phyloP scores from a whole-genome alignment of 2,329 filamentous ascomycete genomes.

The Cordyceps pruinosa region DNA sequence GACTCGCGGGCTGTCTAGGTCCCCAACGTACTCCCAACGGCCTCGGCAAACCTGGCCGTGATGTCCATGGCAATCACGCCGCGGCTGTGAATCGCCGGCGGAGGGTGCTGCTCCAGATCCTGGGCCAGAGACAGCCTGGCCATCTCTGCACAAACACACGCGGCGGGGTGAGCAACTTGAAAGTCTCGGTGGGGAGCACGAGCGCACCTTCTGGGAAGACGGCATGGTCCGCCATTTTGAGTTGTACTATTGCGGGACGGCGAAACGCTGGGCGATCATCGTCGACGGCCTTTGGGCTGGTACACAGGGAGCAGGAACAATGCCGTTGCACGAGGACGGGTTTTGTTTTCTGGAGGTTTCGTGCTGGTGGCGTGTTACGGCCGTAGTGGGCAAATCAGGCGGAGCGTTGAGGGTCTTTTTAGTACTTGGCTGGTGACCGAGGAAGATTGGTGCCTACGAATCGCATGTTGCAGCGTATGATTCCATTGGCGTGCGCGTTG shows the following conservation, averaged over 20 bases:
- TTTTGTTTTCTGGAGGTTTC: conserved; percentile 7
- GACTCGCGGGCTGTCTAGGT: background rate
- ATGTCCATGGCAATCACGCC: conserved; percentile 53
- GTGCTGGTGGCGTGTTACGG: conserved; percentile 1
- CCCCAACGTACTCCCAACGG: conserved; percentile 42
- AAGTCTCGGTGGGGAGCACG: background rate
- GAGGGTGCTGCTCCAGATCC: conserved; percentile 27
- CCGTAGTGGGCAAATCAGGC: background rate
- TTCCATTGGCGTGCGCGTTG: background rate
- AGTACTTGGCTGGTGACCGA: background rate
- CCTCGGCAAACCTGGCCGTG: conserved; percentile 47
- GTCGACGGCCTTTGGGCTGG: background rate
- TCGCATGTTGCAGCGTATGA: background rate
- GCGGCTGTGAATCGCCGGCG: conserved; percentile 35
- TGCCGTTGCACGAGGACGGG: background rate
- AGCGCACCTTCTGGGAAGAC: conserved; percentile 29
- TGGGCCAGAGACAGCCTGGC: conserved; percentile 34
- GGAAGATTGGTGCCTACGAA: no score
- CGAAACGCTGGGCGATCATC: conserved; percentile 8
- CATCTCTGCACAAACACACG: conserved; percentile 28
- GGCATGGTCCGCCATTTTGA: conserved; percentile 30
- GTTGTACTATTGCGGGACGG: background rate
- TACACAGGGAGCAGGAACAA: background rate
- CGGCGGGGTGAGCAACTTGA: background rate
- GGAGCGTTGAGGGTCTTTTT: background rate